phyloP scores from a whole-genome alignment of 1,284 basidiomycete genomes.

The Xanthoconium separans region DNA sequence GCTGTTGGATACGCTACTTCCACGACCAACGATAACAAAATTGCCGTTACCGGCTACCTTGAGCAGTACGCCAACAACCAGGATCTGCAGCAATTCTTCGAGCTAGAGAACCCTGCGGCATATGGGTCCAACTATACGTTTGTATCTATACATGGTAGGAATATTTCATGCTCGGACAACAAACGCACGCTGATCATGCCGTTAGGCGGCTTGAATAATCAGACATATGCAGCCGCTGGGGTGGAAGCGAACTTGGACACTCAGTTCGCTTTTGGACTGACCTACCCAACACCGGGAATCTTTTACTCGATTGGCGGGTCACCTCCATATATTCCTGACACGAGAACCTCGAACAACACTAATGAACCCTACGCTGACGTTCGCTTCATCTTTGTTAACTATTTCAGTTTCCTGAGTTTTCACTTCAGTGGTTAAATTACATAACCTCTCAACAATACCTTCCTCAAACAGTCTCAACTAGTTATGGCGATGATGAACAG shows the following conservation, averaged over 20 bases:
- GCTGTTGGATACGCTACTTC: constrained; percentile 40
- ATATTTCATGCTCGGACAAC: neutral
- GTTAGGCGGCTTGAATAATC: constrained; percentile 58
- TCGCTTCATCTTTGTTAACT: constrained; percentile 12
- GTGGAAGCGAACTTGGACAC: constrained; percentile 71
- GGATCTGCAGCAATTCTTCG: constrained; percentile 43
- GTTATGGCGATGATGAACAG: constrained; percentile 66
- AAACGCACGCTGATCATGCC: neutral
- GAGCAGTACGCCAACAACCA: constrained; percentile 54
- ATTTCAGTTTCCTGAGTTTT: constrained; percentile 16
- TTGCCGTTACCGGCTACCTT: constrained; percentile 57
- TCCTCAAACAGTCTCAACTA: constrained; percentile 26
- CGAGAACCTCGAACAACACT: constrained; percentile 37
- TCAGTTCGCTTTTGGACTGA: constrained; percentile 64
- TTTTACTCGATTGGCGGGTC: constrained; percentile 61
- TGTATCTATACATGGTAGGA: constrained; percentile 42
- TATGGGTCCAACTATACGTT: constrained; percentile 35
- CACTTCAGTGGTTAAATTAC: constrained; percentile 59
- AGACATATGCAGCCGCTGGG: constrained; percentile 55
- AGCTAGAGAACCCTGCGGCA: constrained; percentile 36
- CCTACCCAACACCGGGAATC: constrained; percentile 46
- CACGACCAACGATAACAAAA: constrained; percentile 41
- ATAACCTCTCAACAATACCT: constrained; percentile 39
- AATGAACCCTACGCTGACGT: constrained; percentile 69
- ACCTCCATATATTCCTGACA: constrained; percentile 58